Evolutionary conservation across 768 basidiomycete genomes (phyloP).

Genomic region (Sistotremastrum niveocremeum): DNA sequence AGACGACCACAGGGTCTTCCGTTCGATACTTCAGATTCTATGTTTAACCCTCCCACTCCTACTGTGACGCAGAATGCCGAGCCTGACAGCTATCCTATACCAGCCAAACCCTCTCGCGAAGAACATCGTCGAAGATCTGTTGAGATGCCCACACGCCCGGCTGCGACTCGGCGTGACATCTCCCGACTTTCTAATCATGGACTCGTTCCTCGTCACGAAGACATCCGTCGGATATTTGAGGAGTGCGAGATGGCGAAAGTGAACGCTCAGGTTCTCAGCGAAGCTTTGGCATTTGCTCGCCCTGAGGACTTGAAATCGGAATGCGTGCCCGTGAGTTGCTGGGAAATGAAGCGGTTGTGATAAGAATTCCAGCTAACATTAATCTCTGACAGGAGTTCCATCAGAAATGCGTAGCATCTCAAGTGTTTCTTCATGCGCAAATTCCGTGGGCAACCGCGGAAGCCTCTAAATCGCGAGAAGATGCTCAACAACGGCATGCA

Average conservation of each 20-base stretch:
- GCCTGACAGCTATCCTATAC: conserved; percentile 4
- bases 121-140: conserved; percentile 2
- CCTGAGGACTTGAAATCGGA: conserved; percentile 63
- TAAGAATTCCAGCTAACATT: not conserved
- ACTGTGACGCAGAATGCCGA: conserved; percentile 8
- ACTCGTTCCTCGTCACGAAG: conserved; percentile 67
- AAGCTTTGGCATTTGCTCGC: conserved; percentile 54
- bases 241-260: conserved; percentile 77
- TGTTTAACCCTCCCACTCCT: conserved; percentile 51
- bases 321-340: conserved; percentile 23
- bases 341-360: not conserved
- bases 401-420: conserved; percentile 61
- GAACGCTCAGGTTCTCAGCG: conserved; percentile 62
- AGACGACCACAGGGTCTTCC: conserved; percentile 44
- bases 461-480: conserved; percentile 53
- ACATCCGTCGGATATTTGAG: conserved; percentile 68
- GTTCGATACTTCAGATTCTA: conserved; percentile 63
- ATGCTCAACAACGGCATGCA: conserved; percentile 7
- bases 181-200: conserved; percentile 18
- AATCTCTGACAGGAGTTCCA: conserved; percentile 60
- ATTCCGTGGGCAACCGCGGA: conserved; percentile 84
- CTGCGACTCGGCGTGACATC: conserved; percentile 9
- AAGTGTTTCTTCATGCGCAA: conserved; percentile 75
- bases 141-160: conserved; percentile 3
- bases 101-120: not conserved